Conservation (phyloP, 2,329 filamentous ascomycete species). For the Alternaria sp. region DNA sequence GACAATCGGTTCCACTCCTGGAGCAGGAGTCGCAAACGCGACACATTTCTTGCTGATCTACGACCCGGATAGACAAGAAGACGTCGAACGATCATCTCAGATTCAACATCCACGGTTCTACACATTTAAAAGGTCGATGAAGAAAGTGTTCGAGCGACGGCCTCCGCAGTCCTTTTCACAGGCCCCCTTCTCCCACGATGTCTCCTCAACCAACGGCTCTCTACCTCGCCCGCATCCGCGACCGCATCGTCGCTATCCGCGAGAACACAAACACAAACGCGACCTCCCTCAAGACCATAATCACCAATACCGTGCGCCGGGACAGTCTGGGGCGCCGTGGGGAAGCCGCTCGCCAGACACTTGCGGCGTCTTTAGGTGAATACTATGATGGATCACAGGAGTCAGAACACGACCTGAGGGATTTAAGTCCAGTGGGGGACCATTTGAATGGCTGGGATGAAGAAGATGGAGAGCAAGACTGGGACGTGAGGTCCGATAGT, state of each 20-base stretch:
- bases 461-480: not conserved
- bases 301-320: not conserved
- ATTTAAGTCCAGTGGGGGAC: not conserved
- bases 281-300: not conserved
- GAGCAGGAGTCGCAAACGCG: not conserved
- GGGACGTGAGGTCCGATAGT: not conserved
- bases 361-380: not conserved
- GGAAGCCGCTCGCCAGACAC: not conserved
- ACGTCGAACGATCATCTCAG: not conserved
- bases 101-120: not conserved
- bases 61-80: not conserved
- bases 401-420: not conserved
- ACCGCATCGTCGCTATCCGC: constrained; percentile 8
- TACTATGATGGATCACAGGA: not conserved
- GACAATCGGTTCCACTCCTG: not conserved
- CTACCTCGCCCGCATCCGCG: not conserved
- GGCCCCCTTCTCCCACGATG: not conserved
- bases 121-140: not conserved
- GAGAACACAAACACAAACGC: not conserved
- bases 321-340: not conserved
- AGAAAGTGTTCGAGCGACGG: not conserved
- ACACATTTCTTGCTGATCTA: not conserved
- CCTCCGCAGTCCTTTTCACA: not conserved
- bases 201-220: not conserved
- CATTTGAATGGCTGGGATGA: not conserved